Evolutionary conservation across 805 yeast genomes (phyloP).

Genomic region (Monosporozyma unispora): DNA sequence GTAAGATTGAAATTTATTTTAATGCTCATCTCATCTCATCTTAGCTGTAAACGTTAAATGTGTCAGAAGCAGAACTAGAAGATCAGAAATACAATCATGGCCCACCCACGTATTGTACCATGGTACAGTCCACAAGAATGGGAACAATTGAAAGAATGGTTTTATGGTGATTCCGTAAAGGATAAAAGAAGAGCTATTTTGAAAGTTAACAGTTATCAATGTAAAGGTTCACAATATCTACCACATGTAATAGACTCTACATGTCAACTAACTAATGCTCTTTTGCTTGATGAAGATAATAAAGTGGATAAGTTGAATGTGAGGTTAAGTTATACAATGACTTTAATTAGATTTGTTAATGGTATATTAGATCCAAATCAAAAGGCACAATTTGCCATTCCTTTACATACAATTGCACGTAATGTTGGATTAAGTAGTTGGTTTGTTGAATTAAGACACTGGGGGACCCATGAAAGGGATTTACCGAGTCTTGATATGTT

Average conservation of each 20-base stretch:
- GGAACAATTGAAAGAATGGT: slow-evolving; percentile 39
- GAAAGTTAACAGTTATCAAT: slow-evolving; percentile 42
- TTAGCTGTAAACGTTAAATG: no score
- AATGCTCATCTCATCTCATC: not conserved
- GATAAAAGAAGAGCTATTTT: slow-evolving; percentile 39
- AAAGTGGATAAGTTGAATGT: slow-evolving; percentile 27
- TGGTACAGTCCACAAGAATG: slow-evolving; percentile 38
- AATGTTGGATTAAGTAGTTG: slow-evolving; percentile 60
- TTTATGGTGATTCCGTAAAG: slow-evolving; percentile 34
- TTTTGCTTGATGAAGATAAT: slow-evolving; percentile 34
- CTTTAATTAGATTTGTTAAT: slow-evolving; percentile 78
- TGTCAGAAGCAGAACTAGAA: no score
- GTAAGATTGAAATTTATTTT: not conserved
- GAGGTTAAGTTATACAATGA: slow-evolving; percentile 58
- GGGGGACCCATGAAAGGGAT: slow-evolving; percentile 75
- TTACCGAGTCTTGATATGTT: slow-evolving; percentile 65
- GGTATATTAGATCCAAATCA: slow-evolving; percentile 85
- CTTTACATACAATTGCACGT: slow-evolving; percentile 66
- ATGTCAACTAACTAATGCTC: slow-evolving; percentile 44
- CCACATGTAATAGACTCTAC: slow-evolving; percentile 72
- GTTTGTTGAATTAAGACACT: slow-evolving; percentile 85
- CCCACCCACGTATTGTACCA: slow-evolving; percentile 27
- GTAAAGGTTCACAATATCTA: slow-evolving; percentile 46
- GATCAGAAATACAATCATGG: slow-evolving; percentile 11
- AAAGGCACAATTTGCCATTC: slow-evolving; percentile 66